Evolutionary conservation across 1,284 basidiomycete genomes (phyloP).

Genomic region (Ustilago hordei): DNA sequence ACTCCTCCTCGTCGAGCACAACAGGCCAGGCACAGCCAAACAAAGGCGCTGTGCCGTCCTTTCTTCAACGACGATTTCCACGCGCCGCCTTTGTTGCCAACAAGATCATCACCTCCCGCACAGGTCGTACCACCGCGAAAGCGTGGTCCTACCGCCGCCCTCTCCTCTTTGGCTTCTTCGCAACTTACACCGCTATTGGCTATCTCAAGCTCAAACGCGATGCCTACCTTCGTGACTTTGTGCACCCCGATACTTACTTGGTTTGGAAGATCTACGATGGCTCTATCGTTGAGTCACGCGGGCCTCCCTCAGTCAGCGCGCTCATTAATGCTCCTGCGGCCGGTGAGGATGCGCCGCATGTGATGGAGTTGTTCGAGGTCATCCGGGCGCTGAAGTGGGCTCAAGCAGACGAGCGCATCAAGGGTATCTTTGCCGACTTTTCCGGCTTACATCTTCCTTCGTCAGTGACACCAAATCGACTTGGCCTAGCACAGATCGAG

Average conservation of each 20-base stretch:
- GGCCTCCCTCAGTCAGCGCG: slow-evolving; percentile 40
- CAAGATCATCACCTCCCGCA: slow-evolving; percentile 38
- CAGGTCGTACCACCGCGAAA: slow-evolving; percentile 37
- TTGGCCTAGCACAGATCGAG: slow-evolving; percentile 71
- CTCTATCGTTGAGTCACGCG: slow-evolving; percentile 63
- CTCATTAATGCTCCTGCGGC: slow-evolving; percentile 47
- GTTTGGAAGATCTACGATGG: slow-evolving; percentile 68
- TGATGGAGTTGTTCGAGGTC: slow-evolving; percentile 70
- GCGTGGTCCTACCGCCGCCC: slow-evolving; percentile 50
- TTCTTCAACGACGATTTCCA: slow-evolving; percentile 40
- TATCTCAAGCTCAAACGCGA: slow-evolving; percentile 55
- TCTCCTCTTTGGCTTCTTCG: slow-evolving; percentile 44
- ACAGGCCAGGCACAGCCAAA: slow-evolving; percentile 6
- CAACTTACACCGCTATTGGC: slow-evolving; percentile 47
- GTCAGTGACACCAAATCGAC: slow-evolving; percentile 57
- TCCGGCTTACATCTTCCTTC: slow-evolving; percentile 68
- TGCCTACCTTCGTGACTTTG: slow-evolving; percentile 49
- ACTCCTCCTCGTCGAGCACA: slow-evolving; percentile 20
- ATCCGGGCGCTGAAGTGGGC: slow-evolving; percentile 70
- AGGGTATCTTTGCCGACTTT: slow-evolving; percentile 71
- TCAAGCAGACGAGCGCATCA: slow-evolving; percentile 69
- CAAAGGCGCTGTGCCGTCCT: slow-evolving; percentile 8
- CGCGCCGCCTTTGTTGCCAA: slow-evolving; percentile 41
- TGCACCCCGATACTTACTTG: slow-evolving; percentile 64
- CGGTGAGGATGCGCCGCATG: slow-evolving; percentile 53